phyloP scores from a whole-genome alignment of 306 rosid species.

The Crataegus laevigata region DNA sequence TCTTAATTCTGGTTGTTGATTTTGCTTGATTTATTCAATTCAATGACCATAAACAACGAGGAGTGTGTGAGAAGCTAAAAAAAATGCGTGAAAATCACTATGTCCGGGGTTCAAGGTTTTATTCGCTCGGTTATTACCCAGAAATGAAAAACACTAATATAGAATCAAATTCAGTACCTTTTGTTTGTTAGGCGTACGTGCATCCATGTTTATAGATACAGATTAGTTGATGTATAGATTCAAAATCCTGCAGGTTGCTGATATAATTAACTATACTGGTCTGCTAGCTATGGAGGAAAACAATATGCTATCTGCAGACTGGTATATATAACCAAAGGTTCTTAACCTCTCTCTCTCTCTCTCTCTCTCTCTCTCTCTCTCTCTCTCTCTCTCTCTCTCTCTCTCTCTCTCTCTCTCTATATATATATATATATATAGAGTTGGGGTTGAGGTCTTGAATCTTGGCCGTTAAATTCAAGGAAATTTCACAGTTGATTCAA shows the following conservation, averaged over 20 bases:
- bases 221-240: not conserved
- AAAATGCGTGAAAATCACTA: no score
- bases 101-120: not conserved
- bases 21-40: no score
- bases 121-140: not conserved
- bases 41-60: no score
- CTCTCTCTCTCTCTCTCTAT: no score
- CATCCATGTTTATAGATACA: slow-evolving; percentile 7
- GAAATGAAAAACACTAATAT: not conserved
- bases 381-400: no score
- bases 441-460: not conserved
- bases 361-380: no score
- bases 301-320: not conserved
- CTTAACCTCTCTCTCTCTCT: no score
- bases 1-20: no score
- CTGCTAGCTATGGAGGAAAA: not conserved
- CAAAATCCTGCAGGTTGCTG: not conserved
- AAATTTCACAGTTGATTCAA: not conserved
- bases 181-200: not conserved
- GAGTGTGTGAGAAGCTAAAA: no score
- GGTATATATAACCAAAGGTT: not conserved
- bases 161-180: not conserved
- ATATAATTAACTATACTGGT: not conserved
- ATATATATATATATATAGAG: no score
- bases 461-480: not conserved